phyloP scores from a whole-genome alignment of 1,284 basidiomycete genomes.

The Tetrapyrgos nigripes region DNA sequence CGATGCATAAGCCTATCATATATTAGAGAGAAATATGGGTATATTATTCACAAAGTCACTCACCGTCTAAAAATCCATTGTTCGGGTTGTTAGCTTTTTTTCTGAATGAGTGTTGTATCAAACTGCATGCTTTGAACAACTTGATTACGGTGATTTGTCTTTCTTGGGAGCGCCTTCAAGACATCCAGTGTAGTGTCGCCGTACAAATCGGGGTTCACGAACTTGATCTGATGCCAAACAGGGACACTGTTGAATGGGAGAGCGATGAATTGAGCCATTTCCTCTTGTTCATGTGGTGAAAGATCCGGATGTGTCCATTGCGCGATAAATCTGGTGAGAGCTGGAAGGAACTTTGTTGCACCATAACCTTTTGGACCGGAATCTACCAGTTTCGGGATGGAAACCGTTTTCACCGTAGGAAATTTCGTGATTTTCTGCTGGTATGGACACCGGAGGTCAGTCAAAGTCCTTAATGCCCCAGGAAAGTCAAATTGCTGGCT shows the following conservation, averaged over 20 bases:
- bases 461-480: background rate
- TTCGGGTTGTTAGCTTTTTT: background rate
- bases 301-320: background rate
- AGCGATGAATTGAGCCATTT: background rate
- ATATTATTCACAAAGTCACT: no score
- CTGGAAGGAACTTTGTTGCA: background rate
- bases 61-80: no score
- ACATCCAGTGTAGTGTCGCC: background rate
- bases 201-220: background rate
- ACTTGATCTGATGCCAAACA: conserved; percentile 9
- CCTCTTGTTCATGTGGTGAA: background rate
- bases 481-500: conserved; percentile 1
- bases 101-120: background rate
- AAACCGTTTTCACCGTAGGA: conserved; percentile 4
- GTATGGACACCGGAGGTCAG: background rate
- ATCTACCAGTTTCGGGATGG: background rate
- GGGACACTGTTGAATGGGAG: background rate
- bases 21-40: background rate
- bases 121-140: background rate
- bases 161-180: background rate
- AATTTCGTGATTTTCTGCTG: background rate
- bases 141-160: background rate
- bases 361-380: background rate
- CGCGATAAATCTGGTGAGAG: background rate
- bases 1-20: background rate